Evolutionary conservation across 2,329 filamentous ascomycete genomes (phyloP).

Genomic region (Colletotrichum sp.): DNA sequence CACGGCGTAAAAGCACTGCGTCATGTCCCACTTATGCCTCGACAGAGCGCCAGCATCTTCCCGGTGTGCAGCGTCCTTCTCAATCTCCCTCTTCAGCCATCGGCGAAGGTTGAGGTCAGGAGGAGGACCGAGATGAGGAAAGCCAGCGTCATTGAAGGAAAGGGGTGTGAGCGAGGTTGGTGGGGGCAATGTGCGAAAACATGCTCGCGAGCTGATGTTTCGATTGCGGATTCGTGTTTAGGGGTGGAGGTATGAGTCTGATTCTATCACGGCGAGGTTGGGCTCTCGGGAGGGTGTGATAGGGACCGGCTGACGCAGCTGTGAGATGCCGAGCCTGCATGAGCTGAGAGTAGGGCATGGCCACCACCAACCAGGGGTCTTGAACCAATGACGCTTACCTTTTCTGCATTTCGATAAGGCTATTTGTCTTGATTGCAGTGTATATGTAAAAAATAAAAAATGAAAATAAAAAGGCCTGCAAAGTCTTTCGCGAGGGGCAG

Average conservation of each 20-base stretch:
- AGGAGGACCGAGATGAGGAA: not conserved
- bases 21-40: constrained; percentile 17
- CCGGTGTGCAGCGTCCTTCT: not conserved
- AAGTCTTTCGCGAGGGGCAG: not conserved
- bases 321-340: not conserved
- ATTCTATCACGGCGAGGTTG: not conserved
- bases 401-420: not conserved
- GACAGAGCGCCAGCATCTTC: not conserved
- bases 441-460: not conserved
- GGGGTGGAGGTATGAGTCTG: not conserved
- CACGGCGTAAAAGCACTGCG: constrained; percentile 31
- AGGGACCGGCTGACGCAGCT: not conserved
- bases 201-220: not conserved
- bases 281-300: not conserved
- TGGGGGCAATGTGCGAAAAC: not conserved
- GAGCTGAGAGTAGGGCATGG: constrained; percentile 8
- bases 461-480: not conserved
- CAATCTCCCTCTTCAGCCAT: constrained; percentile 13
- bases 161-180: not conserved
- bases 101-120: not conserved
- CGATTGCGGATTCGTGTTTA: not conserved
- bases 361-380: not conserved
- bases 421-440: not conserved
- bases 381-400: not conserved
- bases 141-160: not conserved